Base-by-base conservation (phyloP, 768 basidiomycete species). In the Macrolepiota dolichaula region DNA sequence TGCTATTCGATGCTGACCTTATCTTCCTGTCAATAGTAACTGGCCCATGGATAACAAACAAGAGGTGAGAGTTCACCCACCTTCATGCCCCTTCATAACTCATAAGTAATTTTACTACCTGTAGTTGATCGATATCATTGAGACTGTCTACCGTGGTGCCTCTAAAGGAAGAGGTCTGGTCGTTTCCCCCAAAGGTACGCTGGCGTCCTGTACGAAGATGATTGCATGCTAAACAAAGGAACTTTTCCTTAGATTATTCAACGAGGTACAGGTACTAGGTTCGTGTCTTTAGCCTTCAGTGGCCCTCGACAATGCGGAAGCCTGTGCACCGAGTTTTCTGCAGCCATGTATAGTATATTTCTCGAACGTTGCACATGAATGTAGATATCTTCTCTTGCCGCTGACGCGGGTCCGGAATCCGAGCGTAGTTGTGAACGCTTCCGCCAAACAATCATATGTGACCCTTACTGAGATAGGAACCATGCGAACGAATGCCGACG, bases 31-130 rank as follows among this genome's bases (percentile, higher is more conserved):
- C 40, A 50, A 49, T 67, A 98, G 97, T 74, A 98, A 98, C 73
- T 98, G 97, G 97, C 87, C 96, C 17, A 97, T 99, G 85, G 92
- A 95, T 71, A 95, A 96, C 74, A 97, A 98, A 71, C 96, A 98
- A 77, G 97, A 98, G 81, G 94, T 93, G 44, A 36, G 82, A 65
- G 3, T 32, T 32, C 29, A 32, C 29, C 7, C 13, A 3, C 47
- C 12, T 2, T 10, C n/a, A 42, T n/a, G 49, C 53, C 17, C 17
- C 19, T 57, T 4, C 2, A 19, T 4, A 29, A 15, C 17, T 51
- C 37, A 42, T 3, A 38, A 54, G 17, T 42, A n/a, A 61, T 55
- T 51, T 29, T 27, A 6, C 32, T 29, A n/a, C 61, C 36, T 11
- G 36, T 62, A 98, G 94, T 77, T 98, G 71, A 96, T 98, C 68